These are phyloP conservation scores for Leishmania tropica DNA, from an alignment of 208 protist species.

Conservation along the genomic window DNA sequence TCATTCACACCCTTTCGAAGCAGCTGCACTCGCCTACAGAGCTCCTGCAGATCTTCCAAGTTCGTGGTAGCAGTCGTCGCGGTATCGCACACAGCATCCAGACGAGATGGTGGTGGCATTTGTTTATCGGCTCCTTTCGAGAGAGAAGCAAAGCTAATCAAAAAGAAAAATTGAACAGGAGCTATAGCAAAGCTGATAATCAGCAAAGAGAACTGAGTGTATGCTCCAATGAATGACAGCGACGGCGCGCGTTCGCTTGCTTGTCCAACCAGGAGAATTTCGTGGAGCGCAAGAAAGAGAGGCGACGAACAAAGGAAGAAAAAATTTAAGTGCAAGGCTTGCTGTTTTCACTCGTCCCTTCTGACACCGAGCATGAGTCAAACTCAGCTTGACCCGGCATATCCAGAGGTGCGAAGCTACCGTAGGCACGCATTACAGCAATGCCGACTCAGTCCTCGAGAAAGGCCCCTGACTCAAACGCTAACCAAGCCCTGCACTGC, in stretches of 20 bases:
- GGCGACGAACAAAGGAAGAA: neutral
- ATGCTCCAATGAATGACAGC: neutral
- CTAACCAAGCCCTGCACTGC: neutral
- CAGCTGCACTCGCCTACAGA: slow-evolving; percentile 17
- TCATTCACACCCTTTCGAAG: slow-evolving; percentile 12
- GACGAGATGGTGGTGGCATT: slow-evolving; percentile 22
- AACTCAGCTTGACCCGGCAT: no score
- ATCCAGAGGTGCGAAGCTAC: neutral
- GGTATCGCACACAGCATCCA: slow-evolving; percentile 37
- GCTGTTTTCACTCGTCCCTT: no score
- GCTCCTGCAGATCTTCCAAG: slow-evolving; percentile 14
- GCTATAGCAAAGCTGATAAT: neutral
- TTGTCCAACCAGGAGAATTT: neutral
- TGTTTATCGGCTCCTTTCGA: neutral
- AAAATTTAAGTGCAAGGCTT: neutral
- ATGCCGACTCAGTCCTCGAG: neutral
- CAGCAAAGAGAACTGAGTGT: neutral
- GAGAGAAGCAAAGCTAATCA: neutral
- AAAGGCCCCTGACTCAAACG: neutral
- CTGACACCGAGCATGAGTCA: neutral
- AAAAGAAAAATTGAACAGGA: neutral
- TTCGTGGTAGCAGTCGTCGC: slow-evolving; percentile 9
- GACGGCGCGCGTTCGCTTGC: neutral
- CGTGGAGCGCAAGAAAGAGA: neutral
- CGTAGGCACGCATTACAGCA: neutral